Base-by-base conservation (phyloP, 2,329 filamentous ascomycete genomes). In the Scedosporium minutisporum region DNA sequence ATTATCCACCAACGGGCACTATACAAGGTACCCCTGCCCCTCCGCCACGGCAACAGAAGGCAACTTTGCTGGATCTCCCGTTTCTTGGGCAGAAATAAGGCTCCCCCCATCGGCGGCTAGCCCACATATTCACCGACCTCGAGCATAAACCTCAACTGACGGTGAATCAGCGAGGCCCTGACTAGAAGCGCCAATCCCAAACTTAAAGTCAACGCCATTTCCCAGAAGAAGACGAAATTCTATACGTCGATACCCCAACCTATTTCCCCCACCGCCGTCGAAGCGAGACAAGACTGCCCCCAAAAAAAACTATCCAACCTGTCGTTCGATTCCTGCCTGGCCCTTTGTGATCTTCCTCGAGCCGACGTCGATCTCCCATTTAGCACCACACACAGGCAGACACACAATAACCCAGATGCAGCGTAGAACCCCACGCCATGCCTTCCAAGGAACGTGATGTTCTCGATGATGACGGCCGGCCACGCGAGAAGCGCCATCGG, bases 371-470 rank as follows among this genome's bases (percentile, higher is more conserved):
- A 61, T 55, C 60, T 42, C 29, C 46, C n/a, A 23, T 51, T 23
- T 23, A 29, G 10, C 33, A 18, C 18, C 33, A 59, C 21, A 7
- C 25, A 58, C 25, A 33, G 12, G 10, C 44, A 18, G 21, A 46
- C 42, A 51, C 44, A 60, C 33, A 10, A 1, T 10, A 12, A 14
- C 27, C 48, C 60, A 23, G 42, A 61, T 61, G 60, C 51, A 23
- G 60, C 38, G 18, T 57, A 51, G n/a, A 41, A 38, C 14, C 9
- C 16, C 46, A 63, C 59, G 63, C 67, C 65, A 78, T 78, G 76
- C 73, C 76, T 60, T 71, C 74, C 66, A 75, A 75, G 67, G 75
- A 78, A 64, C 75, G 69, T 72, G 76, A 79, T 67, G 74, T 69
- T 71, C 75, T 76, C 63, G 68, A 71, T 61, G 71, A 71, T 67